Percentiles rank a stretch among this genome's conserved stretches.
Conservation (phyloP, 306 rosid genomes). For the Pyrus betulifolia region DNA sequence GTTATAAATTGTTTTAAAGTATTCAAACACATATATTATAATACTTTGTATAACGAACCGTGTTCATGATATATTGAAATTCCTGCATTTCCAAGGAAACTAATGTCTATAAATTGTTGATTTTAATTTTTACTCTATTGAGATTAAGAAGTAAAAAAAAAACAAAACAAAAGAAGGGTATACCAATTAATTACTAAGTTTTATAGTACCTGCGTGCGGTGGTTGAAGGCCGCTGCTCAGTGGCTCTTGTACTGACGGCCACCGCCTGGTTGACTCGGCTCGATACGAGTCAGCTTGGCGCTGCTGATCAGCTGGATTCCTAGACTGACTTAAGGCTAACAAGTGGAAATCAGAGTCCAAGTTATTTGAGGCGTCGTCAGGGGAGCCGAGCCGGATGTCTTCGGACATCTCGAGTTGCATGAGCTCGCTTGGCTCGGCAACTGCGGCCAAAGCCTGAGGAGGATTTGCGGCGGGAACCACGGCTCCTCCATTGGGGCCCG, state of each 20-base stretch:
- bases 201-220: constrained; percentile 42
- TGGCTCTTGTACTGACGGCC: constrained; percentile 31
- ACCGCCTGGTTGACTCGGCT: constrained; percentile 29
- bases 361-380: constrained; percentile 69
- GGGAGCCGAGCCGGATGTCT: constrained; percentile 78
- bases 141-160: neutral
- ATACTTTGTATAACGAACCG: fast-evolving
- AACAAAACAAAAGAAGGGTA: neutral
- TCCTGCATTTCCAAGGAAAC: neutral
- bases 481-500: neutral
- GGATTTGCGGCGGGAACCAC: neutral
- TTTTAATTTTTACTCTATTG: neutral
- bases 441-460: neutral
- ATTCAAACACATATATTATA: too few species aligned
- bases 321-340: constrained; percentile 36
- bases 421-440: constrained; percentile 57
- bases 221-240: constrained; percentile 15
- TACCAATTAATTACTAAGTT: neutral
- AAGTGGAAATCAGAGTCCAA: constrained; percentile 63
- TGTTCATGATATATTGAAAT: too few species aligned
- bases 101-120: neutral
- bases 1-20: too few species aligned
- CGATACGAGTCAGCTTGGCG: constrained; percentile 25
- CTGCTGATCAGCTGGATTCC: constrained; percentile 8
- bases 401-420: constrained; percentile 83